phyloP scores from a whole-genome alignment of 352 stramenopile genomes.

The Chrysophaeum taylorii region DNA sequence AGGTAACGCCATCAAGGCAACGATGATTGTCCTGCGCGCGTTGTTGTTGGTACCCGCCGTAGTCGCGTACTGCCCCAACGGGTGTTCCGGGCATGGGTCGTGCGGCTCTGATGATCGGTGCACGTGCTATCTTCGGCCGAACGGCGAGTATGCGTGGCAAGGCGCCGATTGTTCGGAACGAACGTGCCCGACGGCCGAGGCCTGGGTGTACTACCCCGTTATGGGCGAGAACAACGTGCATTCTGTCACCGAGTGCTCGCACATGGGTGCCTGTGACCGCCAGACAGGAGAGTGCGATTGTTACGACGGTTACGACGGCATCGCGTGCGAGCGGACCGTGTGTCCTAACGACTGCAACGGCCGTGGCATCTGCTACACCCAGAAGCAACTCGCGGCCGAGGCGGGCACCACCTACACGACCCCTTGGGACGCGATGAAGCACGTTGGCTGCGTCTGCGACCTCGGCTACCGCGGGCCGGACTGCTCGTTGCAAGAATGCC shows the following conservation, averaged over 20 bases:
- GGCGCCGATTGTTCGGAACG: slow-evolving; percentile 48
- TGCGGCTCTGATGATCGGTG: slow-evolving; percentile 74
- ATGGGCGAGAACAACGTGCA: slow-evolving; percentile 56
- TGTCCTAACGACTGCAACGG: slow-evolving; percentile 87
- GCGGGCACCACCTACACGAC: slow-evolving; percentile 37
- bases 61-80: slow-evolving; percentile 26
- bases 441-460: slow-evolving; percentile 87
- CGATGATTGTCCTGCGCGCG: slow-evolving; percentile 2
- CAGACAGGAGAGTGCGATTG: slow-evolving; percentile 52
- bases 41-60: slow-evolving; percentile 1
- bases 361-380: slow-evolving; percentile 80
- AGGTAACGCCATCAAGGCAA: no score
- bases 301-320: slow-evolving; percentile 55
- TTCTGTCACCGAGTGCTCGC: slow-evolving; percentile 74
- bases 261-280: slow-evolving; percentile 79
- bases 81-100: slow-evolving; percentile 50
- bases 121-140: slow-evolving; percentile 63
- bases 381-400: slow-evolving; percentile 60
- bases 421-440: slow-evolving; percentile 81
- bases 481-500: slow-evolving; percentile 82
- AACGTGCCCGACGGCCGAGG: slow-evolving; percentile 45
- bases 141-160: slow-evolving; percentile 45
- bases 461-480: slow-evolving; percentile 81
- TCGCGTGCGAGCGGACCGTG: slow-evolving; percentile 73
- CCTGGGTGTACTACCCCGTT: slow-evolving; percentile 45